Conservation (phyloP, 352 stramenopile genomes). For the Phytopythium cucurbitacearum region DNA sequence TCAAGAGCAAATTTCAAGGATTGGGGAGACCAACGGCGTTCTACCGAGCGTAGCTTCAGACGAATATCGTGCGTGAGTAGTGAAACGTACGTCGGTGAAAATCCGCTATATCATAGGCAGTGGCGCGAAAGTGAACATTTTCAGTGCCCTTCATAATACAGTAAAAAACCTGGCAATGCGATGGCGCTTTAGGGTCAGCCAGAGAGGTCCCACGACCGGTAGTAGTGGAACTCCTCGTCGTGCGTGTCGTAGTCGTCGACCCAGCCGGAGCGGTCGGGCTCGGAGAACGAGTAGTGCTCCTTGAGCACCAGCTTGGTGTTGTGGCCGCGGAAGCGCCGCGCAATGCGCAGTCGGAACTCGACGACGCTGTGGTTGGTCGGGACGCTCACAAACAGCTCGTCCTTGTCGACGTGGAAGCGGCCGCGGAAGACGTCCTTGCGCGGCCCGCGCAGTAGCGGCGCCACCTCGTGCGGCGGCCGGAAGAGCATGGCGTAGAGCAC, state of each 20-base stretch:
- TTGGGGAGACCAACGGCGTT: background rate
- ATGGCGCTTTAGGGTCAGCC: background rate
- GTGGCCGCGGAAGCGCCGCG: slow-evolving; percentile 33
- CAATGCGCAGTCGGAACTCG: slow-evolving; percentile 65
- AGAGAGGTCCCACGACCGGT: slow-evolving; percentile 62
- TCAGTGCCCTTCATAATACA: no score
- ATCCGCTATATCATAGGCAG: no score
- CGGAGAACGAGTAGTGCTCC: slow-evolving; percentile 70
- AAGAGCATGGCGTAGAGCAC: slow-evolving; percentile 81
- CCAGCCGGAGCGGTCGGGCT: slow-evolving; percentile 59
- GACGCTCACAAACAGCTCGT: slow-evolving; percentile 66
- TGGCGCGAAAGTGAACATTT: no score
- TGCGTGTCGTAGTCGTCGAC: slow-evolving; percentile 65
- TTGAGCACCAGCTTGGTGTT: slow-evolving; percentile 60
- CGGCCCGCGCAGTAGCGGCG: slow-evolving; percentile 22
- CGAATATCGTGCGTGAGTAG: no score
- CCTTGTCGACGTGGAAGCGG: slow-evolving; percentile 57
- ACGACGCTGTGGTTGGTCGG: slow-evolving; percentile 63
- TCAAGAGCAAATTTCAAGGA: background rate
- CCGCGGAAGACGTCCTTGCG: slow-evolving; percentile 48
- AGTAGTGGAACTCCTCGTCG: slow-evolving; percentile 76
- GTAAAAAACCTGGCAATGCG: slow-evolving; percentile 4
- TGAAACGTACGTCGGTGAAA: no score
- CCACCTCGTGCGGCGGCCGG: slow-evolving; percentile 54
- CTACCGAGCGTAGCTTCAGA: background rate